Evolutionary conservation across 2,329 filamentous ascomycete genomes (phyloP), one percentile per base, ranked within the genome.

Genomic region (Claviceps humidiphila): DNA sequence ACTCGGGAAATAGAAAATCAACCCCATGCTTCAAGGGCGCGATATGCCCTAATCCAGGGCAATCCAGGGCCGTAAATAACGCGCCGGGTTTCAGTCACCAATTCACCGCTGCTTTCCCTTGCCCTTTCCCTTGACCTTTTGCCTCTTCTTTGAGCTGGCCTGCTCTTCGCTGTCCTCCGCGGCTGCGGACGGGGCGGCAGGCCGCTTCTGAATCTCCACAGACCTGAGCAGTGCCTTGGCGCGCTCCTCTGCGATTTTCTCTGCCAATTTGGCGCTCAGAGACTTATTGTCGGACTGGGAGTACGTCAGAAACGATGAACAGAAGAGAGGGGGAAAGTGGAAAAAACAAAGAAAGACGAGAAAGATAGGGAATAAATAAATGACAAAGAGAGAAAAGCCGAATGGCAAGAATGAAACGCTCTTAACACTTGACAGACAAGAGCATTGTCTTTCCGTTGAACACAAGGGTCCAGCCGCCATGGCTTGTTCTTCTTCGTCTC

Each of bases 201-300:
- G 63, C 46, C 73, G 66, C 61, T 77, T 73, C 60, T 74, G 72
- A 54, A 67, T 66, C 55, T 71, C 68, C 4, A 74, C 64, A 1
- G 67, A 67, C 58, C 71, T 76, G 49, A 76, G 64, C 3, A 75
- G 65, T 8, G 75, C 74, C 62, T 74, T 77, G 42, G 74, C 75
- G 8, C 72, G 69, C 64, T 80, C 77, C 57, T 75, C 77, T 2
- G 76, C 74, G 56, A 81, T 75, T 64, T 77, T 75, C 57, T 79
- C 75, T 4, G 71, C 71, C 38, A 81, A 65, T 61, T 74, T 77
- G 26, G 65, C 68, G 58, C 74, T 77, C 49, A 81, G 63, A 2
- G 67, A 61, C 53, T 77, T 74, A 60, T 80, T 74, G 54, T 78
- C 75, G 16, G 68, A 68, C 74, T 76, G 46, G 30, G 4, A 22